Evolutionary conservation across 2,329 filamentous ascomycete species (phyloP), one percentile per base, ranked within the genome.

Genomic region (Penicillium sp.): DNA sequence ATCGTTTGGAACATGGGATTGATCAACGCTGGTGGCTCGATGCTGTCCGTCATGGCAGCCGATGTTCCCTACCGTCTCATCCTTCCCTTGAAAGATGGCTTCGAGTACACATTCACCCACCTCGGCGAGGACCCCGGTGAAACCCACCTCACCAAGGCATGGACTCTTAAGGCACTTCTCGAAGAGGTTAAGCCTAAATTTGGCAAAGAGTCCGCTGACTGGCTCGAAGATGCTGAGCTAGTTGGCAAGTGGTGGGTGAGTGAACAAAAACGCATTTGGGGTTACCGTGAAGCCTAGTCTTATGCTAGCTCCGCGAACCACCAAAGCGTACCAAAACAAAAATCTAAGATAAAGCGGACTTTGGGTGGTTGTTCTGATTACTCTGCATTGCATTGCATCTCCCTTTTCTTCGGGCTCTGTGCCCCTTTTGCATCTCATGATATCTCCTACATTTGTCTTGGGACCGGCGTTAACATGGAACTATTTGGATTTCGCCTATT

Each of bases 21-120:
- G 2, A 64, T 67, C 51, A 68, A 68, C 29, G 60, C 64, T 1
- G 66, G 66, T 37, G 64, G 64, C 13, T 59, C 61, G 1, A 61
- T 84, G 84, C 67, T 77, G 77, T 54, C 74, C 75, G 53, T 83
- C 85, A 70, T 82, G 82, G 5, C 77, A 73, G 55, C 96, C 84
- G 88, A 81, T 84, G 60, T 88, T 89, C 74, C 68, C 41, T 67
- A 78, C 94, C 52, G 76, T 79, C 52, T 90, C 85, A 55, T 61
- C 17, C 82, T 96, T 47, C 82, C 87, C 5, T 82, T 91, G 61
- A 79, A 87, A 62, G 88, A 95, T 67, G 85, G 86, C 43, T 85
- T 76, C 33, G 57, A 62, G 49, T 68, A 65, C 35, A 54, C 56
- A 41, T 72, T 72, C 55, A 66, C 66, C 2, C 58, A 71, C 39